Conservation (phyloP, 192 early-diverging fungal species). For the Funneliformis geosporum region DNA sequence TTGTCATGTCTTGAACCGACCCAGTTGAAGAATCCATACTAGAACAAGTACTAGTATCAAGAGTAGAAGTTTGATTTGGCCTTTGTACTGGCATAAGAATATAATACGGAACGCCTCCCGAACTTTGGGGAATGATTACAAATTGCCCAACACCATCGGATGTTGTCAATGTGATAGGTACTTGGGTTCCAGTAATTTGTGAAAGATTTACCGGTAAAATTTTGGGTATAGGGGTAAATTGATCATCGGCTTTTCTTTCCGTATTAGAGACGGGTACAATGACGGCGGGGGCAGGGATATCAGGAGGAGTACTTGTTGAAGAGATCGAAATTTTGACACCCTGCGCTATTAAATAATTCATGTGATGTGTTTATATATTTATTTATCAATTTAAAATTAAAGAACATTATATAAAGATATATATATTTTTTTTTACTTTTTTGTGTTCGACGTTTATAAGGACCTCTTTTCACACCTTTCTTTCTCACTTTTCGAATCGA, state of each 20-base stretch:
- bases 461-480: slow-evolving; percentile 83
- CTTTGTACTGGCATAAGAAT: slow-evolving; percentile 1
- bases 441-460: slow-evolving; percentile 66
- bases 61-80: not conserved
- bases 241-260: not conserved
- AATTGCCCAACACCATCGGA: not conserved
- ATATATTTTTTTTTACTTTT: not conserved
- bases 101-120: not conserved
- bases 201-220: not conserved
- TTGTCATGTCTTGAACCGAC: too few species aligned
- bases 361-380: too few species aligned
- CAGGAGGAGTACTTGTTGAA: not conserved
- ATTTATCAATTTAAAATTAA: not conserved
- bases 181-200: not conserved
- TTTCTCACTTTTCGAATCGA: slow-evolving; percentile 80
- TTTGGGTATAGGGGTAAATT: not conserved
- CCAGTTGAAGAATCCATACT: not conserved
- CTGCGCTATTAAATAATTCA: too few species aligned
- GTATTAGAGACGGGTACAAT: not conserved
- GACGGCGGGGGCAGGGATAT: not conserved
- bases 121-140: slow-evolving; percentile 9
- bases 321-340: too few species aligned
- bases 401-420: not conserved
- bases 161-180: too few species aligned
- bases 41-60: not conserved